A percentile compares a stretch with the other conserved stretches of the same genome.
These are phyloP conservation scores for Termitomyces heimii DNA, from an alignment of 768 basidiomycete genomes.

Conservation along the genomic window DNA sequence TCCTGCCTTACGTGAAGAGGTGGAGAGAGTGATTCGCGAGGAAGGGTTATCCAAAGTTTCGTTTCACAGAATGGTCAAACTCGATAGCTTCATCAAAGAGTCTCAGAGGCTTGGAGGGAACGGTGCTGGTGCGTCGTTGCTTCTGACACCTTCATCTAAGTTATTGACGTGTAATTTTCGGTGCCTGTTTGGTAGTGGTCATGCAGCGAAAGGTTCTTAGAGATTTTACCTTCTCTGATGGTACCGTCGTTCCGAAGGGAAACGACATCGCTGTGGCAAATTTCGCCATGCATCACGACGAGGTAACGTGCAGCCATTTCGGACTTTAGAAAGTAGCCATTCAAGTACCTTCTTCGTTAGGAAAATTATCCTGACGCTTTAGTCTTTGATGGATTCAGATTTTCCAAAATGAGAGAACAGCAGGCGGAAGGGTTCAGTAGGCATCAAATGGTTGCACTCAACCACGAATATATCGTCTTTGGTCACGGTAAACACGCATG, in stretches of 20 bases:
- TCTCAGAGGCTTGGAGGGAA: slow-evolving; percentile 23
- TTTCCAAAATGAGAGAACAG: slow-evolving; percentile 21
- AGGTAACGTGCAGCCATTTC: background rate
- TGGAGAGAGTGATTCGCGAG: slow-evolving; percentile 23
- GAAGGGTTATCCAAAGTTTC: slow-evolving; percentile 32
- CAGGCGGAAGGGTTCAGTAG: slow-evolving; percentile 13
- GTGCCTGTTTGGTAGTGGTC: slow-evolving; percentile 6
- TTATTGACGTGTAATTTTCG: background rate
- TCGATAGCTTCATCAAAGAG: slow-evolving; percentile 44
- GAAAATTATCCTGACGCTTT: slow-evolving; percentile 10
- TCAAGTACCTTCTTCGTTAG: slow-evolving; percentile 2
- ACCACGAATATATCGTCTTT: slow-evolving; percentile 5
- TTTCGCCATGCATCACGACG: slow-evolving; percentile 7
- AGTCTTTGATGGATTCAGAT: slow-evolving; percentile 34
- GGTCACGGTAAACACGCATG: slow-evolving; percentile 9
- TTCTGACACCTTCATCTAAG: too few species aligned
- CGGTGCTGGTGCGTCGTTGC: slow-evolving; percentile 18
- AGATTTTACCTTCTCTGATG: slow-evolving; percentile 21
- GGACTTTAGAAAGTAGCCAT: background rate
- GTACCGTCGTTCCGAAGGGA: slow-evolving; percentile 21
- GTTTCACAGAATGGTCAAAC: slow-evolving; percentile 31
- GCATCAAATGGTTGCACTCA: slow-evolving; percentile 9
- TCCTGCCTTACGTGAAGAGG: slow-evolving; percentile 35
- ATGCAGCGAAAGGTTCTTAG: slow-evolving; percentile 15
- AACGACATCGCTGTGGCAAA: slow-evolving; percentile 9